Evolutionary conservation across 495 filamentous ascomycete species (phyloP), one percentile per base, ranked within the genome.

Genomic region (Xylaria bambusicola): DNA sequence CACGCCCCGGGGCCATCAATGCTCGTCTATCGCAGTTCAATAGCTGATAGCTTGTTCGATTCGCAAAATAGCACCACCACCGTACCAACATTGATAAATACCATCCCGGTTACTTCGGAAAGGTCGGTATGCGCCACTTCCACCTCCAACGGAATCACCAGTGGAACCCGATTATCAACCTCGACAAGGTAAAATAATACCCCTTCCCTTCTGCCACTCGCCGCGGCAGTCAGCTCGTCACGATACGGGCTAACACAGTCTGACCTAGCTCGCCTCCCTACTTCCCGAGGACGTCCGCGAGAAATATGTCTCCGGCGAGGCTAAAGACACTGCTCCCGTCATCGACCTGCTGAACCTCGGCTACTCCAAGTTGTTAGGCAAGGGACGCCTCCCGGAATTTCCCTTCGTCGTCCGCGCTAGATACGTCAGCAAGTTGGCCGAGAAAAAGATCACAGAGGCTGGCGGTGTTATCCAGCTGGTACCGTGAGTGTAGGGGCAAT

Each of bases 61-160:
- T 21, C 55, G 5, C 23, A 3, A n/a, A 6, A 24, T 26, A 59
- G 80, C 92, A 97, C 82, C 92, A 97, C 82, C 91, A 93, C 84
- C 81, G 89, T 63, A 96, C 91, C 69, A 96, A 95, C 81, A 79
- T 96, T 67, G 91, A 95, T 79, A 94, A 93, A 33, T 70, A 70
- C 66, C 71, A 72, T 33, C 67, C 66, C 36, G 66, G 66, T 88
- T 95, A 94, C 88, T 97, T 96, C 79, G 92, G 92, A 77, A 96
- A 96, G 82, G 92, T 96, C 62, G 92, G 92, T 82, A 96, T 96
- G 92, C 81, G 92, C 63, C 91, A 95, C 84, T 88, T 94, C 88
- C 92, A 95, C 83, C 91, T 90, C 81, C 84, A 86, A 72, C 80
- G 84, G 67, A 91, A 91, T 81, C 87, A 91, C 65, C 91, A 90